Conservation (phyloP, 345 rosid species). For the Combretum micranthum region DNA sequence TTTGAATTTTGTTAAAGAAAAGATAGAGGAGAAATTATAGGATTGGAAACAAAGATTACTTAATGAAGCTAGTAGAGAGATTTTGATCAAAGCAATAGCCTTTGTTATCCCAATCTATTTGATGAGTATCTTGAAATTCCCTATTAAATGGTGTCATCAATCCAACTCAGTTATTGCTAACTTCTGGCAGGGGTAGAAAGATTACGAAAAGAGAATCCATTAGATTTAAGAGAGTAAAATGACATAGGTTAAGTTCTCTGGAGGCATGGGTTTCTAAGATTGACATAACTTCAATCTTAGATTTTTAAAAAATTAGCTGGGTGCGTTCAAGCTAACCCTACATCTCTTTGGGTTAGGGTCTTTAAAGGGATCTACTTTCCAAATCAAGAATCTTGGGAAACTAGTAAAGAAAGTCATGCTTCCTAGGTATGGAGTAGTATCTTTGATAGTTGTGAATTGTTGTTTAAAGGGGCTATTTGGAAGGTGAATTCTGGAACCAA, state of each 20-base stretch:
- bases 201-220: neutral
- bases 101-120: too few relatives aligned
- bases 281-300: neutral
- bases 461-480: neutral
- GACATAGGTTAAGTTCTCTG: neutral
- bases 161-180: neutral
- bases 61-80: too few relatives aligned
- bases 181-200: neutral
- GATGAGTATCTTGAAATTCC: too few relatives aligned
- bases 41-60: too few relatives aligned
- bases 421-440: neutral
- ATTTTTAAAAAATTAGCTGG: neutral
- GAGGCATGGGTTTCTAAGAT: neutral
- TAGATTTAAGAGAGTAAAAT: neutral
- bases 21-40: too few relatives aligned
- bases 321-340: neutral
- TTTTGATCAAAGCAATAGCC: too few relatives aligned
- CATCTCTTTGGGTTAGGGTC: neutral
- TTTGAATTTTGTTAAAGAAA: too few relatives aligned
- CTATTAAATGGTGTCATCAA: too few relatives aligned
- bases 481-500: neutral
- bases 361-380: neutral
- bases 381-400: neutral
- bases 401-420: neutral
- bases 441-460: neutral